phyloP scores from a whole-genome alignment of 2,329 filamentous ascomycete species.

The Fusarium sp. region DNA sequence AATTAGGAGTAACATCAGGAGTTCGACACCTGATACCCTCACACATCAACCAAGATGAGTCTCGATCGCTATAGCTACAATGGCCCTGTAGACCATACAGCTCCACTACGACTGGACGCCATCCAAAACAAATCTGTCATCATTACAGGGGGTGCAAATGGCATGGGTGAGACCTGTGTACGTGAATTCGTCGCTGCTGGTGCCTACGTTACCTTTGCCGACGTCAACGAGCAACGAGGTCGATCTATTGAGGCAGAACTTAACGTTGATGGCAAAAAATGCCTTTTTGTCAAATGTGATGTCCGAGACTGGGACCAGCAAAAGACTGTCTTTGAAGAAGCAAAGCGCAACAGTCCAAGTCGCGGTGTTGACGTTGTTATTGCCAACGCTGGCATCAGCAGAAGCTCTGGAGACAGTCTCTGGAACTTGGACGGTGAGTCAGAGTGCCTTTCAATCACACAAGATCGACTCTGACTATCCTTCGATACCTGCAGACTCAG shows the following conservation, averaged over 20 bases:
- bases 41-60: conserved; percentile 1
- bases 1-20: neutral
- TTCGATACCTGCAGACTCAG: conserved; percentile 14
- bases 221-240: conserved; percentile 51
- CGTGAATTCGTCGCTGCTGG: conserved; percentile 51
- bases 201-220: conserved; percentile 56
- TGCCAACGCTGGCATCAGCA: conserved; percentile 60
- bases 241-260: conserved; percentile 48
- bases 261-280: conserved; percentile 34
- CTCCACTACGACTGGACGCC: conserved; percentile 3
- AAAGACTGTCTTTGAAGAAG: conserved; percentile 54
- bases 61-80: conserved; percentile 33
- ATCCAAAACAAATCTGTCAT: conserved; percentile 59
- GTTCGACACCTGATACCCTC: neutral
- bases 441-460: neutral
- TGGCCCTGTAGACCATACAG: conserved; percentile 36
- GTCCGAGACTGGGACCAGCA: conserved; percentile 58
- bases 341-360: conserved; percentile 50
- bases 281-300: conserved; percentile 55
- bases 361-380: conserved; percentile 59
- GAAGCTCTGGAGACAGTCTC: conserved; percentile 50
- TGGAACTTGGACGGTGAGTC: conserved; percentile 52
- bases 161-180: conserved; percentile 54
- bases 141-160: conserved; percentile 60
- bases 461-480: neutral